phyloP scores from a whole-genome alignment of 2,329 filamentous ascomycete genomes.

The Trichophyton mentagrophytes region DNA sequence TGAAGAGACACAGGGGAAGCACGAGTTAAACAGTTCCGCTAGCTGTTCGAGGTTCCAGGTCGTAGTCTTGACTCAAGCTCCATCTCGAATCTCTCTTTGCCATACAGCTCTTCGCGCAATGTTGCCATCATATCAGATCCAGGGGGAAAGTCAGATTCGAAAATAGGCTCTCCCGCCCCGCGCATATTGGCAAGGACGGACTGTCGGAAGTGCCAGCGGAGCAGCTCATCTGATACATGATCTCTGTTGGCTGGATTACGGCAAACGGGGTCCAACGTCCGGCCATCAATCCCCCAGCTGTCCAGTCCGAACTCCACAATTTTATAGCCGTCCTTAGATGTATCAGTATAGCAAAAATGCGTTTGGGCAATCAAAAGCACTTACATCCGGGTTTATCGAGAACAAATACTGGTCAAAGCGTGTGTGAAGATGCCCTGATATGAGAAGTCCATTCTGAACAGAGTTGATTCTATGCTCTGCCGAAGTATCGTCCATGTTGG shows the following conservation, averaged over 20 bases:
- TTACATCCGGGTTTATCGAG: background rate
- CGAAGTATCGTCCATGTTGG: slow-evolving; percentile 9
- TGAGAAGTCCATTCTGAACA: slow-evolving; percentile 13
- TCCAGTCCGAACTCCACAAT: slow-evolving; percentile 5
- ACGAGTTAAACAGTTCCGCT: background rate
- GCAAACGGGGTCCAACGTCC: slow-evolving; percentile 13
- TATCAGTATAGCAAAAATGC: background rate
- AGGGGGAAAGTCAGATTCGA: slow-evolving; percentile 17
- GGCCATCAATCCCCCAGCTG: slow-evolving; percentile 11
- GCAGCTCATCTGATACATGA: slow-evolving; percentile 13
- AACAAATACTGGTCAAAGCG: slow-evolving; percentile 8
- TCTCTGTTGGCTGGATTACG: slow-evolving; percentile 8
- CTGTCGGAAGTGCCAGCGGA: slow-evolving; percentile 17
- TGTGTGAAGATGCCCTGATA: slow-evolving; percentile 6
- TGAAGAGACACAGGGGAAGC: background rate
- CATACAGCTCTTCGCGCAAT: slow-evolving; percentile 10
- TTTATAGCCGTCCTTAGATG: slow-evolving; percentile 14
- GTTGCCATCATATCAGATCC: slow-evolving; percentile 15
- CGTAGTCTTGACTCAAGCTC: slow-evolving; percentile 7
- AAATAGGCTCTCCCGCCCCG: slow-evolving; percentile 16
- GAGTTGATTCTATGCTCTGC: slow-evolving; percentile 12
- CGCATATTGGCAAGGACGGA: slow-evolving; percentile 18
- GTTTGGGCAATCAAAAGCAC: slow-evolving; percentile 2
- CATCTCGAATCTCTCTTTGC: slow-evolving; percentile 13
- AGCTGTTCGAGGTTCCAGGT: background rate